Percentiles rank a stretch among this genome's conserved stretches.
These are phyloP conservation scores for Schizothecium vesticola DNA, from an alignment of 495 filamentous ascomycete species.

Conservation along the genomic window DNA sequence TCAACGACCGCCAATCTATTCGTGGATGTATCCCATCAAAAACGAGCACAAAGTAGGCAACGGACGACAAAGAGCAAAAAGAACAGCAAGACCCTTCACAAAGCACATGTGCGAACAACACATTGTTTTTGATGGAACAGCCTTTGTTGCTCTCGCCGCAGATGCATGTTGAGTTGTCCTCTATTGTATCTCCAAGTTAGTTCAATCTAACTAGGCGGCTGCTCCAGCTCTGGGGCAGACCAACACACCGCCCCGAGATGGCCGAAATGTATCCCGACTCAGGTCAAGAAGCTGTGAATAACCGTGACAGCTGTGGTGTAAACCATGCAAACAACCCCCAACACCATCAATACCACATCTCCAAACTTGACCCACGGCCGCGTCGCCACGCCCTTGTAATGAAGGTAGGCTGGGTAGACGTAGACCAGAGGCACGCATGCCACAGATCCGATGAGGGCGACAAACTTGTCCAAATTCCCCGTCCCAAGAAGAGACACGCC, in stretches of 20 bases:
- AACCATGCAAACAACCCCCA: conserved; percentile 55
- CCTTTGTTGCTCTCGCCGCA: not conserved
- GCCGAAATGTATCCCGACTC: not conserved
- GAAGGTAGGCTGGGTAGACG: conserved; percentile 74
- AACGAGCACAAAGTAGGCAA: not conserved
- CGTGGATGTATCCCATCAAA: not conserved
- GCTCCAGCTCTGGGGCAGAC: no score
- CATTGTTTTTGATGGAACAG: not conserved
- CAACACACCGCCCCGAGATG: no score
- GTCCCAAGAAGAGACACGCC: conserved; percentile 50
- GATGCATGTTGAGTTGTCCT: not conserved
- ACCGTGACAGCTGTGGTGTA: conserved; percentile 58
- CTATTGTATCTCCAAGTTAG: not conserved
- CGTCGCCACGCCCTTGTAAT: conserved; percentile 54
- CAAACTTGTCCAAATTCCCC: conserved; percentile 58
- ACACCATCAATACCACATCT: conserved; percentile 50
- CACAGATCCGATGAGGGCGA: conserved; percentile 56
- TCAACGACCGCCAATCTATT: not conserved
- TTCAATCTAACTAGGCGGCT: not conserved
- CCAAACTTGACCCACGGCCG: conserved; percentile 41
- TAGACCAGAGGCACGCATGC: conserved; percentile 85
- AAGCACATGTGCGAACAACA: not conserved
- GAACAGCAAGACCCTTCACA: not conserved
- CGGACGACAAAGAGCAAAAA: not conserved
- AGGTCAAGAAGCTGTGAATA: conserved; percentile 32